Base-by-base conservation (phyloP, 1,284 basidiomycete genomes). In the Hypsizygus ulmarius region DNA sequence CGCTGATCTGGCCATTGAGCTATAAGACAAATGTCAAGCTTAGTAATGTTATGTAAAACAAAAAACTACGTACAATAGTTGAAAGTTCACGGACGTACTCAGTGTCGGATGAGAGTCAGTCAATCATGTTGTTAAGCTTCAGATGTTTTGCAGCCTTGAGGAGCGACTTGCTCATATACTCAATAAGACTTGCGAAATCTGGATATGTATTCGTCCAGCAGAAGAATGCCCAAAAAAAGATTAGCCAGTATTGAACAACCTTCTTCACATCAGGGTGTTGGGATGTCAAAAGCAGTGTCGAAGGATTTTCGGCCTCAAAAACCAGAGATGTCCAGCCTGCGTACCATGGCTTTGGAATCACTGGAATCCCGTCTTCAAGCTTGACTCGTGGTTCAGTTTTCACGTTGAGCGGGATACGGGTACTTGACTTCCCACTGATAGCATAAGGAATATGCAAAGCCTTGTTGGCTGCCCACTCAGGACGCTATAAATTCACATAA, bases 81-180 rank as follows among this genome's bases (percentile, higher is more conserved):
- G 37, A 39, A 25, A 39, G 37, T 16, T 19, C 37, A n/a, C 11
- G 16, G 37, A 19, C 37, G 27, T 39, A 39, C 21, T 39, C 37
- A 25, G 37, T 19, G 16, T 41, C 39, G 16, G 14, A 28, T 28
- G 39, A 41, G 14, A 41, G 39, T n/a, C 15, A 25, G 29, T 32
- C n/a, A 11, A 41, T 19, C 39, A 41, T 41, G 21, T 41, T 29
- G n/a, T 41, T 29, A 30, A n/a, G 11, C 9, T 41, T 41, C 27
- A 41, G 39, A 32, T 41, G 28, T 30, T 30, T 41, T 18, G 28
- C 39, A 25, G 39, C 39, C 28, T 41, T 41, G n/a, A 41, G 39
- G 11, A 41, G 27, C 3, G 28, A 29, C 18, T 41, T 41, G 12
- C 27, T 7, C 25, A 41, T 30, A 16, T 14, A 41, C 30, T 41